Evolutionary conservation across 768 basidiomycete genomes (phyloP).

Genomic region (Pleurotus pulmonarius): DNA sequence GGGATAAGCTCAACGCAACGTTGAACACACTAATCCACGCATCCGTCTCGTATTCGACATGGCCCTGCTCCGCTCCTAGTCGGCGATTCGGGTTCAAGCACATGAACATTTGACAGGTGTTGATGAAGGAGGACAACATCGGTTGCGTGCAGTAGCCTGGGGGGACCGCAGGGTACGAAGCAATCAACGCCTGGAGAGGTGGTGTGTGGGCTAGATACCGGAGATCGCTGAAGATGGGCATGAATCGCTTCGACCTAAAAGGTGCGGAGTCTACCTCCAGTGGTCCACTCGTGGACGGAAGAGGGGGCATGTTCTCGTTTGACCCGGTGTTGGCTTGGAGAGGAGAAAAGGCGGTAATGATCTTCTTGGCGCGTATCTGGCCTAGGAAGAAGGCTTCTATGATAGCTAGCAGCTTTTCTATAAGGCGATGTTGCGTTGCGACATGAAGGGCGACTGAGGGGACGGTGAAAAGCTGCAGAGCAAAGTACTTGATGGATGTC

Average conservation of each 20-base stretch:
- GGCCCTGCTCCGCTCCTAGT: slow-evolving; percentile 54
- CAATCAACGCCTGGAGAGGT: slow-evolving; percentile 77
- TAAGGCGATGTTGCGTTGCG: slow-evolving; percentile 67
- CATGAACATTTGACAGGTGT: slow-evolving; percentile 87
- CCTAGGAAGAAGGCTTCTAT: slow-evolving; percentile 93
- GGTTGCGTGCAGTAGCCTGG: slow-evolving; percentile 3
- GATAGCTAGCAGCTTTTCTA: slow-evolving; percentile 74
- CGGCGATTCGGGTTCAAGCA: slow-evolving; percentile 90
- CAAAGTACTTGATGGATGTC: slow-evolving; percentile 91
- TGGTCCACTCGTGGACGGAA: slow-evolving; percentile 13
- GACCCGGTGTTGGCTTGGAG: slow-evolving; percentile 14
- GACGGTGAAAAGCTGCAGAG: slow-evolving; percentile 89
- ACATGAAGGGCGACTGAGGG: slow-evolving; percentile 82
- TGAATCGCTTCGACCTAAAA: slow-evolving; percentile 94
- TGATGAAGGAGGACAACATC: slow-evolving; percentile 42
- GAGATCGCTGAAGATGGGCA: slow-evolving; percentile 91
- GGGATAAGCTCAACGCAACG: slow-evolving; percentile 84
- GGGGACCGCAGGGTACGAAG: slow-evolving; percentile 44
- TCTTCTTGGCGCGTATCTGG: slow-evolving; percentile 73
- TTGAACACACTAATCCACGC: slow-evolving; percentile 97
- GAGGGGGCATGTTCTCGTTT: slow-evolving; percentile 7
- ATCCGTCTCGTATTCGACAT: slow-evolving; percentile 96
- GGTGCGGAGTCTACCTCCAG: slow-evolving; percentile 83
- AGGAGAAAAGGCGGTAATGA: slow-evolving; percentile 35
- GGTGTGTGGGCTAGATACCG: slow-evolving; percentile 80